These are phyloP conservation scores for Ophiognomonia clavigignenti-juglandacearum DNA, from an alignment of 2,329 filamentous ascomycete genomes.

Conservation along the genomic window DNA sequence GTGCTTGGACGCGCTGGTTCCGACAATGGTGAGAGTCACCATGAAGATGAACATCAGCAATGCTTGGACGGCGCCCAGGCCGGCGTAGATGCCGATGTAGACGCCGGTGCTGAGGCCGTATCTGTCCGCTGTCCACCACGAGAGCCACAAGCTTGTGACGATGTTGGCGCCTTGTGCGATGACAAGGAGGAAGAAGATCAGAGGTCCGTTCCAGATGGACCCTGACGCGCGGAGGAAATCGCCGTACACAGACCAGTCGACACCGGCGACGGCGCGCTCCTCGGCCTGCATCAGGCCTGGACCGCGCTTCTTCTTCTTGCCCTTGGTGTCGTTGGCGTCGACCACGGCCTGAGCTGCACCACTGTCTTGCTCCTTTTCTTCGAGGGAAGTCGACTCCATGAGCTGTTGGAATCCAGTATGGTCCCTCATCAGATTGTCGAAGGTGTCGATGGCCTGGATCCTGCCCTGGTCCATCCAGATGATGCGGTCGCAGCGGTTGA, in stretches of 20 bases:
- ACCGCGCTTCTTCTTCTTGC: slow-evolving; percentile 51
- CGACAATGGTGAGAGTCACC: slow-evolving; percentile 55
- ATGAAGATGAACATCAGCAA: slow-evolving; percentile 60
- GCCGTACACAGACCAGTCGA: slow-evolving; percentile 56
- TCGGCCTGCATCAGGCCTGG: slow-evolving; percentile 62
- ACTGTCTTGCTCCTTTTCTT: slow-evolving; percentile 56
- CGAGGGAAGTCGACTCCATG: slow-evolving; percentile 78
- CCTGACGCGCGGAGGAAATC: slow-evolving; percentile 58
- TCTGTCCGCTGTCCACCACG: slow-evolving; percentile 65
- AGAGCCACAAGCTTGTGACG: slow-evolving; percentile 64
- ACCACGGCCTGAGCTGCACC: slow-evolving; percentile 37
- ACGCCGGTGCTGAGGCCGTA: slow-evolving; percentile 50
- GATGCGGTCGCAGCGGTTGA: slow-evolving; percentile 85
- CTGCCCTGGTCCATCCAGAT: slow-evolving; percentile 87
- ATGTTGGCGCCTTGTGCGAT: slow-evolving; percentile 62
- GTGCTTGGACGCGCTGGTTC: slow-evolving; percentile 59
- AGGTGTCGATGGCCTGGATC: slow-evolving; percentile 83
- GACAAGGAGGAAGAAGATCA: slow-evolving; percentile 45
- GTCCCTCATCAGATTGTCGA: slow-evolving; percentile 76
- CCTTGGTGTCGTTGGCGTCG: slow-evolving; percentile 28
- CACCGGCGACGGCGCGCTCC: slow-evolving; percentile 42
- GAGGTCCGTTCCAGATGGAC: slow-evolving; percentile 48
- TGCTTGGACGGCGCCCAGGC: slow-evolving; percentile 51
- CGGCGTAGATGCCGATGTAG: slow-evolving; percentile 49
- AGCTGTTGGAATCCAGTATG: slow-evolving; percentile 75